Conservation (phyloP, 192 early-diverging fungal species). For the Podila epigama region DNA sequence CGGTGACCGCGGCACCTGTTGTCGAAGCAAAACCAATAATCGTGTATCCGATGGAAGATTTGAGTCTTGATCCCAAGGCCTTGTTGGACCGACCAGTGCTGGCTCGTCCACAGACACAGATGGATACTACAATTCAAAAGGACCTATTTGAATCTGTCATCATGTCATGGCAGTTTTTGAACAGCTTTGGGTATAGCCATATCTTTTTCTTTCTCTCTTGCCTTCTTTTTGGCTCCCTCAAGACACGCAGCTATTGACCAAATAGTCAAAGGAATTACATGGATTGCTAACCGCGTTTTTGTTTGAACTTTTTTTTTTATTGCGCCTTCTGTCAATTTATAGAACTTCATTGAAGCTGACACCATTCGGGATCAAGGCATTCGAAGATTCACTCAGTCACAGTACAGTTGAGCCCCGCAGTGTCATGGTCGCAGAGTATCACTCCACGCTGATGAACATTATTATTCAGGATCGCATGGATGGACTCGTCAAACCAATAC, state of each 20-base stretch:
- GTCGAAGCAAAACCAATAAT: conserved; percentile 52
- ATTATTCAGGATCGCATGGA: conserved; percentile 55
- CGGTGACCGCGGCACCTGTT: neutral
- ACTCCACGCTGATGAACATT: conserved; percentile 56
- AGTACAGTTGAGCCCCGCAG: conserved; percentile 26
- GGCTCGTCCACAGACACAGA: conserved; percentile 50
- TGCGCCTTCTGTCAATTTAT: too few relatives aligned
- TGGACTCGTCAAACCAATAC: conserved; percentile 34
- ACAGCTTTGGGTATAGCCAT: conserved; percentile 59
- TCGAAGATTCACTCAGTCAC: conserved; percentile 70
- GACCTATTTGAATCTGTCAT: conserved; percentile 57
- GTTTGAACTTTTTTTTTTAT: neutral
- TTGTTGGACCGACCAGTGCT: conserved; percentile 15
- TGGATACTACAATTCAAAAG: conserved; percentile 58
- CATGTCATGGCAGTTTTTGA: conserved; percentile 74
- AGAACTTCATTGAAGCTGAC: conserved; percentile 69
- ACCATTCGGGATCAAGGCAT: conserved; percentile 82
- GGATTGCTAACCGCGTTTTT: conserved; percentile 15
- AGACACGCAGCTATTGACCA: conserved; percentile 53
- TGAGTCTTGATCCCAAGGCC: conserved; percentile 64
- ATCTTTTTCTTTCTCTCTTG: conserved; percentile 38
- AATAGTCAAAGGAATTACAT: too few relatives aligned
- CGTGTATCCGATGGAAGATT: conserved; percentile 87
- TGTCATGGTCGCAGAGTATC: conserved; percentile 56
- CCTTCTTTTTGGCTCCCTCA: conserved; percentile 23